These are phyloP conservation scores for Centrapalus pauciflorus DNA, from an alignment of 129 eudicot genomes.

Conservation along the genomic window DNA sequence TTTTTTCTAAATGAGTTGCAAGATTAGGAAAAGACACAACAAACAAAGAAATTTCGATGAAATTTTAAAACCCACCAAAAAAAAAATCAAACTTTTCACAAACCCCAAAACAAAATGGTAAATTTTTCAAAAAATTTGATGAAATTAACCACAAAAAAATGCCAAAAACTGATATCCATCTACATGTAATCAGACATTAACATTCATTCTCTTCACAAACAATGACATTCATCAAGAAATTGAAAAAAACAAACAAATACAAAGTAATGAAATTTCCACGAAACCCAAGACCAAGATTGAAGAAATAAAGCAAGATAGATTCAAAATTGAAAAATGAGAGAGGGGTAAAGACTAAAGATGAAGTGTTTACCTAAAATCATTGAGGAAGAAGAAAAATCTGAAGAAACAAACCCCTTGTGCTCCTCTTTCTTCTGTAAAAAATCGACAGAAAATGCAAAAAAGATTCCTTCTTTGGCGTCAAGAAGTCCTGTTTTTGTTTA, in stretches of 20 bases:
- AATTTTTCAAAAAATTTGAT: neutral
- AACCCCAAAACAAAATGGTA: neutral
- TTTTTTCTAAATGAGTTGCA: neutral
- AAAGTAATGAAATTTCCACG: neutral
- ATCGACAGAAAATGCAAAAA: neutral
- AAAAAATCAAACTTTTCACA: neutral
- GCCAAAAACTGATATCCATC: neutral
- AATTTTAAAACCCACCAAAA: neutral
- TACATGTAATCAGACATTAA: neutral
- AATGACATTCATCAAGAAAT: neutral
- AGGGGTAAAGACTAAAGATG: neutral
- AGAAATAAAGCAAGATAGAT: neutral
- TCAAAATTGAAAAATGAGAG: neutral
- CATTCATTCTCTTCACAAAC: neutral
- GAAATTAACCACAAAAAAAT: neutral
- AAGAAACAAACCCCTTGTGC: neutral
- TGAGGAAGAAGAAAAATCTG: neutral
- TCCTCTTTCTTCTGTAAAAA: conserved; percentile 1
- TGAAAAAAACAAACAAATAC: neutral
- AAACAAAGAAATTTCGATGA: neutral
- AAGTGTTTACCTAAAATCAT: neutral
- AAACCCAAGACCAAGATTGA: neutral
- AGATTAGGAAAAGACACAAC: neutral
- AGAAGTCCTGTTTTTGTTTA: neutral
- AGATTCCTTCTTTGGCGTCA: conserved; percentile 2